Evolutionary conservation across 495 filamentous ascomycete genomes (phyloP), one percentile per base, ranked within the genome.

Genomic region (Podospora australis): DNA sequence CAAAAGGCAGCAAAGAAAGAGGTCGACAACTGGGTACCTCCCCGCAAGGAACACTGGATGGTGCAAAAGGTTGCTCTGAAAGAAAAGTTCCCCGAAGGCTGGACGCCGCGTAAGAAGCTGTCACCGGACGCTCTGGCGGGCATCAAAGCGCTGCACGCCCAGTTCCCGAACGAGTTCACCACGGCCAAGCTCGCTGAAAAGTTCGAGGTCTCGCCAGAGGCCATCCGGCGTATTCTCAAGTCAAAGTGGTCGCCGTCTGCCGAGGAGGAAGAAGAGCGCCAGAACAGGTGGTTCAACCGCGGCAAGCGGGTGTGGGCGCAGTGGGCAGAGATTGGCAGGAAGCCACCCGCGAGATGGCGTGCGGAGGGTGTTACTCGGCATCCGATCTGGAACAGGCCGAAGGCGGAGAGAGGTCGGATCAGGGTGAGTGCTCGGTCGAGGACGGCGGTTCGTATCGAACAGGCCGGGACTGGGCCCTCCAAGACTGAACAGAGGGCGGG

Each of bases 61-160:
- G 43, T 39, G 13, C 61, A 66, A 42, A 64, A 62, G 42, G 35
- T 45, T 19, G 58, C 56, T 1, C 54, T 62, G n/a, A 59, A 58
- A 29, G 42, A 59, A 46, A 66, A 96, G 59, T 95, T 96, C 55
- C 75, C 79, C 1, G 68, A 74, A 6, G 81, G 82, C 6, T 98
- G 91, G 90, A 70, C 74, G 32, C 89, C 92, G 19, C 72, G 73
- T 21, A 97, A 94, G 68, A 81, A 81, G 48, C 79, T 98, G 1
- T 97, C 92, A 0, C 92, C 91, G 0, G 90, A 96, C 63, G 87
- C 91, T 9, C 60, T 95, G 9, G 84, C 89, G 13, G 89, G 88
- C 22, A 96, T 97, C 48, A 81, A 87, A 16, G 79, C 82, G 23
- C 71, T 98, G 19, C 78, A 95, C 60, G 65, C 74, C 2, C 78